A percentile compares a stretch with the other conserved stretches of the same genome.
These are phyloP conservation scores for Apiospora koreana DNA, from an alignment of 2,329 filamentous ascomycete species.

Conservation along the genomic window DNA sequence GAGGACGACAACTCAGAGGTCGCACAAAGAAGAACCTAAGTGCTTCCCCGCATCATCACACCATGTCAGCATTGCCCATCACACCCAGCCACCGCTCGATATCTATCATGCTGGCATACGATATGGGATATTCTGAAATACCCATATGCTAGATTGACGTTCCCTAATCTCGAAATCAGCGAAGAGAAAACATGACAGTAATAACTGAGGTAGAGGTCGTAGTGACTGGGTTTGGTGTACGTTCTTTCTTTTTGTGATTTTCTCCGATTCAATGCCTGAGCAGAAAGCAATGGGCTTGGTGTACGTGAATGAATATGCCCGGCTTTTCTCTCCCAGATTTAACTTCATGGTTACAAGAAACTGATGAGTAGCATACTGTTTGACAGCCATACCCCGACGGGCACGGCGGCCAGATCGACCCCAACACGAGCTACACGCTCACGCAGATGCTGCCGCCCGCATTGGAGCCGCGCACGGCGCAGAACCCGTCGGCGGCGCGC, in stretches of 20 bases:
- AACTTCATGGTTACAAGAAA: background rate
- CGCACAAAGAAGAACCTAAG: background rate
- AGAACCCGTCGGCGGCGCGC: constrained; percentile 6
- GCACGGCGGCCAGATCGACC: constrained; percentile 11
- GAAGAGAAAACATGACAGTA: background rate
- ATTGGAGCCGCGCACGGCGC: constrained; percentile 11
- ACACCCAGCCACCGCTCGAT: background rate
- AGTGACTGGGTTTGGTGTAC: background rate
- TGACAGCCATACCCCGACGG: constrained; percentile 12
- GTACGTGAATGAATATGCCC: background rate
- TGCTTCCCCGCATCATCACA: background rate
- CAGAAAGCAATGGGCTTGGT: background rate
- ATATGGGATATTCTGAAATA: too few relatives aligned
- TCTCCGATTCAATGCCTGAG: too few relatives aligned
- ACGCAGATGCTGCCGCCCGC: constrained; percentile 8
- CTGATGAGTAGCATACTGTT: too few relatives aligned
- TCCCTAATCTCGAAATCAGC: too few relatives aligned
- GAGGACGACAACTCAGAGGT: background rate
- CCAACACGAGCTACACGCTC: constrained; percentile 10
- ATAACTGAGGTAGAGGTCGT: background rate
- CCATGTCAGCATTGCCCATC: background rate
- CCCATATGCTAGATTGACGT: too few relatives aligned
- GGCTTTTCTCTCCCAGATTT: too few relatives aligned
- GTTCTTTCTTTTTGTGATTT: too few relatives aligned
- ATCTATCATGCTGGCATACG: background rate